Evolutionary conservation across 108 stramenopile genomes (phyloP), one percentile per base, ranked within the genome.

Genomic region (Skeletonema costatum): DNA sequence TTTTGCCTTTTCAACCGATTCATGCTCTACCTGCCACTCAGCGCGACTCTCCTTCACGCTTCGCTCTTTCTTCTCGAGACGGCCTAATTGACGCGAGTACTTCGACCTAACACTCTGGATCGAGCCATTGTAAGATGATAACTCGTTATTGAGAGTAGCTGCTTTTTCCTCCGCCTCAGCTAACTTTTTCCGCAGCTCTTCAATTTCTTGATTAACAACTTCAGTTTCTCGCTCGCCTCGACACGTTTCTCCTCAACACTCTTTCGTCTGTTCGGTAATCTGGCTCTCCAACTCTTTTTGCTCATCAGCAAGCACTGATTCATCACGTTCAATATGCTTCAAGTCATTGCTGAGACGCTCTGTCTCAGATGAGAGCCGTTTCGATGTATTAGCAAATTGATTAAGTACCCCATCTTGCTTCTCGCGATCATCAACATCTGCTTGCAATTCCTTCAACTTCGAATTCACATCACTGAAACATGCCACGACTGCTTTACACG

Each of bases 261-360:
- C 92, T 25, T 83, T 81, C 3, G 93, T 87, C 63, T 93, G 91
- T 63, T 92, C 88, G 0, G 80, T 64, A 80, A 97, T 97, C 41
- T 90, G 84, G 59, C 51, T 68, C 62, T 93, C 90, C 56, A 96
- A 58, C 62, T 96, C 95, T 60, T 87, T 84, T 46, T 86, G 70
- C 73, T 94, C 95, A 50, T 90, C 91, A 2, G 70, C 78, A 4
- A 93, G 83, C 2, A 89, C 68, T 64, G 86, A 60, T 74, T 92
- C 93, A 68, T 96, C 95, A 30, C 93, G 87, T 75, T 93, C 93
- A 32, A 96, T 70, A 70, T 91, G 87, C 62, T 93, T 94, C 60
- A 79, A 85, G 67, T 96, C 92, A 31, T 85, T 85, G 21, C 81
- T 70, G 19, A 96, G 75, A 13, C 95, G 85, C 60, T 93, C 90